Evolutionary conservation across 2,329 filamentous ascomycete species (phyloP), one percentile per base, ranked within the genome.

Genomic region (Drechslerella dactyloides): DNA sequence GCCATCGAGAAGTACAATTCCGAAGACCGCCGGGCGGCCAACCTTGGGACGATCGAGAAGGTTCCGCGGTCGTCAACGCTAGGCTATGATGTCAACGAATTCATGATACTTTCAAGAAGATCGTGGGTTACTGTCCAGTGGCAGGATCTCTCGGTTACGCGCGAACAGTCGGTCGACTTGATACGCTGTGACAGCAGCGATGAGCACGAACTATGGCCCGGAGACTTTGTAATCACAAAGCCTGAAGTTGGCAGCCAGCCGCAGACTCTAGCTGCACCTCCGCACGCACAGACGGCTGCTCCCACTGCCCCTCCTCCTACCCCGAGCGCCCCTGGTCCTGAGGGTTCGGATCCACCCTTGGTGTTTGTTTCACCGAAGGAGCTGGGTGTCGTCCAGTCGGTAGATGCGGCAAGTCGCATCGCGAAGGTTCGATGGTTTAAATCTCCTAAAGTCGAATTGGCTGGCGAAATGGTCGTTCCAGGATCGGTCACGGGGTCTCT

Each of bases 81-180:
- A 44, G 85, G 85, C 1, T 86, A 84, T 75, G 85, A 88, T 74
- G 77, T 87, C 73, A 87, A 87, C 69, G 81, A 85, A 1, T 86
- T 83, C 74, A 80, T 82, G 11, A 79, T 87, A 57, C 79, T 82
- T 56, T 80, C 80, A 33, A 83, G 82, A 10, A 79, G 79, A 19
- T 84, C 84, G 1, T 78, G 79, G n/a, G 82, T 83, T 11, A 82
- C 79, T 0, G 83, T 87, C 2, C 82, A 83, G 70, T 88, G 86
- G 86, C 85, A 87, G 75, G 84, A 87, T 75, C 80, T 83, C 15
- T 81, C 81, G 7, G 78, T 83, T 30, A 84, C 83, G 0, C 79
- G 80, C 27, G 81, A 85, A 44, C 58, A 77, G 11, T 81, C 82
- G 46, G 81, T 80, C 7, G 76, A 79, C 5, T 75, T 87, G 2